Percentiles rank a stretch among this genome's conserved stretches.
These are phyloP conservation scores for Anthracocystis walkeri DNA, from an alignment of 1,284 basidiomycete species.

Conservation along the genomic window DNA sequence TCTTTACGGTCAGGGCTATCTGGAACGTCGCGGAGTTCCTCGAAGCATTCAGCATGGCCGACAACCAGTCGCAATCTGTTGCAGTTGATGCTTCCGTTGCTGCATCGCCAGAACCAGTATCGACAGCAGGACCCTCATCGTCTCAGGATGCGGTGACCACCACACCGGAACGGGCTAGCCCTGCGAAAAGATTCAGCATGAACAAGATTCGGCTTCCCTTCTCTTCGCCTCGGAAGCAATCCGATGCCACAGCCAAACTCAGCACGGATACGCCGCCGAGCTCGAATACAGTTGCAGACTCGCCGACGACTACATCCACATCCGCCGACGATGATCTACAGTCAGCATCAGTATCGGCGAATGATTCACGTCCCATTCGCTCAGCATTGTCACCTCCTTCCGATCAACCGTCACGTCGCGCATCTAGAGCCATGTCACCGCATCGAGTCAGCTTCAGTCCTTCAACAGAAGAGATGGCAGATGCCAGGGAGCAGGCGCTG, in stretches of 20 bases:
- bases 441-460: slow-evolving; percentile 57
- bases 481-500: slow-evolving; percentile 39
- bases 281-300: not conserved
- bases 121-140: not conserved
- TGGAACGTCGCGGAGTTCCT: no score
- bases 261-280: not conserved
- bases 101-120: not conserved
- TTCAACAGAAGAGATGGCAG: slow-evolving; percentile 46
- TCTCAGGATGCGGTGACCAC: not conserved
- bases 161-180: not conserved
- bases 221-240: slow-evolving; percentile 27
- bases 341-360: slow-evolving; percentile 4
- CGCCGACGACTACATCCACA: not conserved
- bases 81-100: not conserved
- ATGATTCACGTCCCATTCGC: slow-evolving; percentile 17
- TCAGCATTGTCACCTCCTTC: slow-evolving; percentile 16
- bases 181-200: slow-evolving; percentile 43
- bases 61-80: not conserved
- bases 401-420: slow-evolving; percentile 12
- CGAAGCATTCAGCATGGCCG: slow-evolving; percentile 10
- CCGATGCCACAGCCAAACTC: not conserved
- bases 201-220: slow-evolving; percentile 36
- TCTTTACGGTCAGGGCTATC: no score
- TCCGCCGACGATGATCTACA: not conserved
- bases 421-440: slow-evolving; percentile 23